phyloP scores from a whole-genome alignment of 345 rosid genomes.

The Sonneratia caseolaris region DNA sequence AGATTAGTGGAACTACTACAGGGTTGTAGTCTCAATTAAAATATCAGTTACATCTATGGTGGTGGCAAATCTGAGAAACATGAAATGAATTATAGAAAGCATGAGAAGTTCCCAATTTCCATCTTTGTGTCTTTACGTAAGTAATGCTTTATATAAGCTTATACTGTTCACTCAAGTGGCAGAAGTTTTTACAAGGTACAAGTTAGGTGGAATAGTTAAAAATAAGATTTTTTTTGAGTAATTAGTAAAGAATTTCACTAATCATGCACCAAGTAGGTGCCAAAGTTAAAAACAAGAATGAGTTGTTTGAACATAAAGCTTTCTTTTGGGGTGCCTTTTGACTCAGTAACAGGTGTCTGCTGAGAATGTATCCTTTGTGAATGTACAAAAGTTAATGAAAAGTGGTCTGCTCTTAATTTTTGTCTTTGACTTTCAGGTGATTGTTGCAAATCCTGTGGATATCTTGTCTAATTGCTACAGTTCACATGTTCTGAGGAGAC shows the following conservation, averaged over 20 bases:
- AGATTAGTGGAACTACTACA: not conserved
- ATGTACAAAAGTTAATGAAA: not conserved
- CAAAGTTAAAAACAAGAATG: not conserved
- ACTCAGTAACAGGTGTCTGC: not conserved
- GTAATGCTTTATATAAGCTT: not conserved
- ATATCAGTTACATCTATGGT: not conserved
- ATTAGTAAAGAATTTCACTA: too few relatives aligned
- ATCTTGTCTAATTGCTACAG: slow-evolving; percentile 76
- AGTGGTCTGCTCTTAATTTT: not conserved
- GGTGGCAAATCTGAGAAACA: not conserved
- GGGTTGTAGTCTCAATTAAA: not conserved
- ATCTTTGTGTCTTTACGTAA: not conserved
- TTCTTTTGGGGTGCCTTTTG: not conserved
- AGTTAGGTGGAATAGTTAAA: not conserved
- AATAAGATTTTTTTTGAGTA: not conserved
- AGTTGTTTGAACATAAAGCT: not conserved
- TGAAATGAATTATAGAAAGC: not conserved
- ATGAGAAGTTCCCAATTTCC: not conserved
- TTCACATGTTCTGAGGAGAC: slow-evolving; percentile 89
- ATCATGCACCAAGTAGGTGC: not conserved
- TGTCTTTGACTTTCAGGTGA: slow-evolving; percentile 36
- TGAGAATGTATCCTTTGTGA: not conserved
- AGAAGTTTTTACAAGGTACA: not conserved
- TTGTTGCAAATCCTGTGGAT: slow-evolving; percentile 47
- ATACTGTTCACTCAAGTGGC: not conserved